Conservation (phyloP, 129 eudicot genomes). For the Pittosporum tobira region DNA sequence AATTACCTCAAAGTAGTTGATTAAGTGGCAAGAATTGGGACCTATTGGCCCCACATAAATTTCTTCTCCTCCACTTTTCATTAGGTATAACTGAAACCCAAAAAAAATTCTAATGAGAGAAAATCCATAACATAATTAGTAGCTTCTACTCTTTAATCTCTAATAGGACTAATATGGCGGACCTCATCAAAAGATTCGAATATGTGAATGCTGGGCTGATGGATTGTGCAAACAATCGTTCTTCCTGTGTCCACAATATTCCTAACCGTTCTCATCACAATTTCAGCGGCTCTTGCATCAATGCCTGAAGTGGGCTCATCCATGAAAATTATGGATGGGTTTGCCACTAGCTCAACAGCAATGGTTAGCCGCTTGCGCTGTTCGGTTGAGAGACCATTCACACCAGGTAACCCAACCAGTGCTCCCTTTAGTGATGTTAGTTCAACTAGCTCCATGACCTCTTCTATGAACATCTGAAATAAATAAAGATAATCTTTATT, state of each 20-base stretch:
- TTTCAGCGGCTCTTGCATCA: conserved; percentile 55
- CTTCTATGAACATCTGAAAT: conserved; percentile 26
- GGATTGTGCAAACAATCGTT: conserved; percentile 59
- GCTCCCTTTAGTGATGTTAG: conserved; percentile 14
- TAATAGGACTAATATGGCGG: no score
- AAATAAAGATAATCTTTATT: background rate
- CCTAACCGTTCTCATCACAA: conserved; percentile 52
- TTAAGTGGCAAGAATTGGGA: conserved; percentile 27
- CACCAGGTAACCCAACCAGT: conserved; percentile 26
- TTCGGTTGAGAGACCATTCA: conserved; percentile 16
- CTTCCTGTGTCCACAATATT: conserved; percentile 49
- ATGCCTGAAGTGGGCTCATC: conserved; percentile 58
- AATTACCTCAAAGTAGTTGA: conserved; percentile 41
- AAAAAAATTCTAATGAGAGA: no score
- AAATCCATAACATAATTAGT: background rate
- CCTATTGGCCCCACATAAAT: conserved; percentile 45
- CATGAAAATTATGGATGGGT: conserved; percentile 59
- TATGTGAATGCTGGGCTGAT: conserved; percentile 58
- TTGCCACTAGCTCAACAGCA: conserved; percentile 58
- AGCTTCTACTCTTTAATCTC: no score
- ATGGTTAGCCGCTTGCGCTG: conserved; percentile 25
- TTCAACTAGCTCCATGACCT: conserved; percentile 24
- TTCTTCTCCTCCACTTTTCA: conserved; percentile 49
- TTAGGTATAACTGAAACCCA: conserved; percentile 25
- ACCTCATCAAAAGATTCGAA: conserved; percentile 66